These are phyloP conservation scores for Monilinia aucupariae DNA, from an alignment of 2,329 filamentous ascomycete genomes.

Conservation along the genomic window DNA sequence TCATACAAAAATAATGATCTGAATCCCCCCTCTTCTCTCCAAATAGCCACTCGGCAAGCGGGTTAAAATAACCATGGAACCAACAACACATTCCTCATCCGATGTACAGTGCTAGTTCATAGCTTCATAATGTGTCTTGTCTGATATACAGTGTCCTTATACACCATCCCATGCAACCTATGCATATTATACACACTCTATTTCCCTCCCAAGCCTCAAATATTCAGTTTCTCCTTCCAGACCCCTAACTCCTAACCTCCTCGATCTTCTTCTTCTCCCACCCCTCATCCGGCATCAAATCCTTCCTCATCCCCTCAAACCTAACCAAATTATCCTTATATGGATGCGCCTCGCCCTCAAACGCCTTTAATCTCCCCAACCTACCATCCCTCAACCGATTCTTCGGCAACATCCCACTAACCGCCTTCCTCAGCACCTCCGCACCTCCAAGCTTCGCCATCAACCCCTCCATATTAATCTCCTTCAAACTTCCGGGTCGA, in stretches of 20 bases:
- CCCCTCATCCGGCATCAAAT: constrained; percentile 29
- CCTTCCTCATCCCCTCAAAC: constrained; percentile 51
- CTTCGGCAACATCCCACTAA: constrained; percentile 96
- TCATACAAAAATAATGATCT: not conserved
- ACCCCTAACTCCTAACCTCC: not conserved
- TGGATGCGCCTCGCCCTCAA: constrained; percentile 87
- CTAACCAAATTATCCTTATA: constrained; percentile 83
- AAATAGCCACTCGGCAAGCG: not conserved
- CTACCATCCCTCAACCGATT: constrained; percentile 86
- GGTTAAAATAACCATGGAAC: not conserved
- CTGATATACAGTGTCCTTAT: constrained; percentile 19
- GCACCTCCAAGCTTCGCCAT: constrained; percentile 91
- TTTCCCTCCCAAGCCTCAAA: not conserved
- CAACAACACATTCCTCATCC: not conserved
- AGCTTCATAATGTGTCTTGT: constrained; percentile 8
- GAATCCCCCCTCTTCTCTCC: not conserved
- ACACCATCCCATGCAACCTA: constrained; percentile 13
- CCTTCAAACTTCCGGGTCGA: constrained; percentile 76
- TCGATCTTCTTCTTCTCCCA: constrained; percentile 6
- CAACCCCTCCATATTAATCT: constrained; percentile 90
- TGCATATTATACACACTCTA: constrained; percentile 20
- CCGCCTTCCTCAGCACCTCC: constrained; percentile 85
- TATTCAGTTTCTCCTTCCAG: not conserved
- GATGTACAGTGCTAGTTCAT: not conserved
- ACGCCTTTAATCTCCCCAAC: constrained; percentile 85